Evolutionary conservation across 2,329 filamentous ascomycete genomes (phyloP).

Genomic region (Talaromyces funiculosus): DNA sequence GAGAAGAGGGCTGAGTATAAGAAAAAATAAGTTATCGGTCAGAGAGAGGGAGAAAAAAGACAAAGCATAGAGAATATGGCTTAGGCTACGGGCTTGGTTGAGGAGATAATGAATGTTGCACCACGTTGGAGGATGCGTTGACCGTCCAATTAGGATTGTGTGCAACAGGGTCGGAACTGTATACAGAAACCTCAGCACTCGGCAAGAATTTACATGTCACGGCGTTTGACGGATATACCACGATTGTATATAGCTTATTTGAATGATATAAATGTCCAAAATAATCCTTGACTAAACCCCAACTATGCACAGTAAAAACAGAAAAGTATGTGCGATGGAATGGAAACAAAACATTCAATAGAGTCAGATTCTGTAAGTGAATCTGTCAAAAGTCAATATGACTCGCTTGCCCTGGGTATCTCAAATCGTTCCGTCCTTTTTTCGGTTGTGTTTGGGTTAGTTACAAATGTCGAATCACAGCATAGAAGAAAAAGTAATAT

Average conservation of each 20-base stretch:
- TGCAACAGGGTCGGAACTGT: not conserved
- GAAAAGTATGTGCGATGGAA: conserved; percentile 8
- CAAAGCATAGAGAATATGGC: too few species aligned
- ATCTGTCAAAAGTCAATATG: conserved; percentile 15
- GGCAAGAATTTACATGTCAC: not conserved
- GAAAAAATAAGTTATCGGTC: conserved; percentile 6
- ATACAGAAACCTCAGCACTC: conserved; percentile 1
- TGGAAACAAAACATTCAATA: not conserved
- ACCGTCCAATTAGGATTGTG: not conserved
- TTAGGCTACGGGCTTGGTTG: not conserved
- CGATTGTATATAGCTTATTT: not conserved
- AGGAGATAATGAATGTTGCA: too few species aligned
- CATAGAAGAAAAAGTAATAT: not conserved
- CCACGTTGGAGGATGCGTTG: not conserved
- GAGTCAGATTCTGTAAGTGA: not conserved
- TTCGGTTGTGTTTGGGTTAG: not conserved
- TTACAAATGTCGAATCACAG: not conserved
- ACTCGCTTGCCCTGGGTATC: conserved; percentile 30
- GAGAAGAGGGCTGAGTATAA: conserved; percentile 23
- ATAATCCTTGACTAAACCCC: not conserved
- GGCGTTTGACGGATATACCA: conserved; percentile 1
- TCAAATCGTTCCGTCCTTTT: conserved; percentile 15
- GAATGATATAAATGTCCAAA: not conserved
- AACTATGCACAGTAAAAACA: not conserved
- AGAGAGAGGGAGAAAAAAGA: not conserved